phyloP scores from a whole-genome alignment of 2,329 filamentous ascomycete species.

The Dothistroma septosporum region DNA sequence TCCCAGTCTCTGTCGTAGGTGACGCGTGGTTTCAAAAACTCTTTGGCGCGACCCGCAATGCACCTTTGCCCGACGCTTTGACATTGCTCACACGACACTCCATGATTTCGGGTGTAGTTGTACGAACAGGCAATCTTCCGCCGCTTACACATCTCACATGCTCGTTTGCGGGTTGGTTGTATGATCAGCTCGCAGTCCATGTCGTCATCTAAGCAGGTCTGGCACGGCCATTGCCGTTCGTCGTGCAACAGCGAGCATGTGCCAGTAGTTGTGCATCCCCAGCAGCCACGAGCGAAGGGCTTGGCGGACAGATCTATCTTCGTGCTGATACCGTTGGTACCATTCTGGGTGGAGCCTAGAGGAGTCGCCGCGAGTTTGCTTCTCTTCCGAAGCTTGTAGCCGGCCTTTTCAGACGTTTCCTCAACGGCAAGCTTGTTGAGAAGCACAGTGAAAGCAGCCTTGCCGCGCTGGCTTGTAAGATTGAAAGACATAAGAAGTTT shows the following conservation, averaged over 20 bases:
- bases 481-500: background rate
- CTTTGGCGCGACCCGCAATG: constrained; percentile 36
- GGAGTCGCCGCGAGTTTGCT: background rate
- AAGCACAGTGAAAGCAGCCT: background rate
- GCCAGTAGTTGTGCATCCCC: constrained; percentile 6
- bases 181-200: constrained; percentile 37
- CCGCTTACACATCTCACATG: constrained; percentile 36
- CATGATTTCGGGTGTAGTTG: constrained; percentile 24
- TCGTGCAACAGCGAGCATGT: constrained; percentile 36
- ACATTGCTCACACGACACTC: constrained; percentile 35
- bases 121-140: constrained; percentile 35
- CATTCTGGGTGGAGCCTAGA: background rate
- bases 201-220: constrained; percentile 31
- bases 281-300: constrained; percentile 19
- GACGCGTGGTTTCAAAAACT: constrained; percentile 21
- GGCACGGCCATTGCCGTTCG: constrained; percentile 37
- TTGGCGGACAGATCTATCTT: constrained; percentile 15
- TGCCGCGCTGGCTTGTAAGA: background rate
- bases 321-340: background rate
- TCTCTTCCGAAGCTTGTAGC: constrained; percentile 3
- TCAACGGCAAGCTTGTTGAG: background rate
- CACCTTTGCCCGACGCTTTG: constrained; percentile 29
- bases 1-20: constrained; percentile 22
- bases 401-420: background rate
- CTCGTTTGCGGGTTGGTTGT: constrained; percentile 32